These are phyloP conservation scores for Irpex lacteus DNA, from an alignment of 1,284 basidiomycete species.

Conservation along the genomic window DNA sequence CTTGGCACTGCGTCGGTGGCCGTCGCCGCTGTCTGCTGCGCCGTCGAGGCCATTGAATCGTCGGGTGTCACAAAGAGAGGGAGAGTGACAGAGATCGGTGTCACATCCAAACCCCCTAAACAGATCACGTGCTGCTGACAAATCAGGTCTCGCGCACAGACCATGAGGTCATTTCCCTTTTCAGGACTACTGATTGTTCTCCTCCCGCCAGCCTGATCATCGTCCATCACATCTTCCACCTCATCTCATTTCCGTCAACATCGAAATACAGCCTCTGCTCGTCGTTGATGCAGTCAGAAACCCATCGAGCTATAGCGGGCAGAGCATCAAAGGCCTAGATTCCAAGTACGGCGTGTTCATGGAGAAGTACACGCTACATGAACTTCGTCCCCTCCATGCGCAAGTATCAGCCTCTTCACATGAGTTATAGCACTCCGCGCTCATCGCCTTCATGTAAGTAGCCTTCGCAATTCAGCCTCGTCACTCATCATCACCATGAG, in stretches of 20 bases:
- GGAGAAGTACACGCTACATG: neutral
- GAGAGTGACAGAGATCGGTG: constrained; percentile 12
- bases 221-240: neutral
- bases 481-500: neutral
- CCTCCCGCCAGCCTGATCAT: neutral
- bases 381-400: neutral
- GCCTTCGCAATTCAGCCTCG: neutral
- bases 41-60: constrained; percentile 13
- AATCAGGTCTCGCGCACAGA: constrained; percentile 11
- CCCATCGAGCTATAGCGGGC: neutral
- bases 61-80: constrained; percentile 12
- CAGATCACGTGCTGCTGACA: constrained; percentile 10
- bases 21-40: constrained; percentile 18
- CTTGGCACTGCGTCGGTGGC: constrained; percentile 8
- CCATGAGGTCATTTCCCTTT: constrained; percentile 6
- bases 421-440: neutral
- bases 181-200: neutral
- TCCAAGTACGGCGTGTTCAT: neutral
- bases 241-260: neutral
- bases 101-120: constrained; percentile 10
- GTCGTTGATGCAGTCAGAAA: neutral
- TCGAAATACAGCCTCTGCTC: neutral
- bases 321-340: neutral
- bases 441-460: neutral
- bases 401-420: neutral